phyloP scores from a whole-genome alignment of 352 stramenopile species.

The Halophytophthora polymorphica region DNA sequence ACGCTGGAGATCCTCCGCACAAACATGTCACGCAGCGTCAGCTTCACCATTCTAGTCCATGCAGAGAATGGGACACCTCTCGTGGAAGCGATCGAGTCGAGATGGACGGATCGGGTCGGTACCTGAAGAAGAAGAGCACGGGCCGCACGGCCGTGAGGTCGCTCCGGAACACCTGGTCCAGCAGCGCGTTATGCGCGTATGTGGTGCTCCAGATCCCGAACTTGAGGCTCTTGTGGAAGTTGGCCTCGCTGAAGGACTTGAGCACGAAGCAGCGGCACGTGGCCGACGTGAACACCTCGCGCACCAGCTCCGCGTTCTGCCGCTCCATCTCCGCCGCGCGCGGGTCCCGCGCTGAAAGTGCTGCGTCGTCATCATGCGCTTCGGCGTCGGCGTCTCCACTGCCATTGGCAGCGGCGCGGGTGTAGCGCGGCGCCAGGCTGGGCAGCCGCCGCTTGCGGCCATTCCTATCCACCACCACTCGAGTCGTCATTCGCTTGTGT shows the following conservation, averaged over 20 bases:
- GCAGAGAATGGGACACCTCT: too few species aligned
- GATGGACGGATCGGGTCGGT: too few species aligned
- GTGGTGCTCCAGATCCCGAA: conserved; percentile 81
- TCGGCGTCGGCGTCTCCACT: neutral
- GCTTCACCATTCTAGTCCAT: too few species aligned
- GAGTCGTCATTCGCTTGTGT: neutral
- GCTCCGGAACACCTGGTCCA: conserved; percentile 72
- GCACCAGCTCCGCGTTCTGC: conserved; percentile 40
- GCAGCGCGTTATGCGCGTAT: conserved; percentile 56
- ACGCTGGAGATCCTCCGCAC: too few species aligned
- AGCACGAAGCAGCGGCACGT: conserved; percentile 81
- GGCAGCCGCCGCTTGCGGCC: conserved; percentile 21
- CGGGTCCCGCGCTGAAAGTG: too few species aligned
- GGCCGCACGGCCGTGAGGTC: conserved; percentile 61
- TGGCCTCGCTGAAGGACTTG: conserved; percentile 85
- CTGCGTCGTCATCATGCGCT: conserved; percentile 2
- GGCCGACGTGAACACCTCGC: conserved; percentile 49
- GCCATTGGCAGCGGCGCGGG: neutral
- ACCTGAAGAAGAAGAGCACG: conserved; percentile 82
- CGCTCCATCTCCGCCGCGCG: conserved; percentile 3
- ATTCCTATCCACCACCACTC: neutral
- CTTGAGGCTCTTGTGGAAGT: conserved; percentile 85
- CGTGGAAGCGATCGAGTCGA: conserved; percentile 1
- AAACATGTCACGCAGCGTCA: too few species aligned
- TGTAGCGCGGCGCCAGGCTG: conserved; percentile 54